These are phyloP conservation scores for Platismatia glauca DNA, from an alignment of 495 filamentous ascomycete genomes.

Conservation along the genomic window DNA sequence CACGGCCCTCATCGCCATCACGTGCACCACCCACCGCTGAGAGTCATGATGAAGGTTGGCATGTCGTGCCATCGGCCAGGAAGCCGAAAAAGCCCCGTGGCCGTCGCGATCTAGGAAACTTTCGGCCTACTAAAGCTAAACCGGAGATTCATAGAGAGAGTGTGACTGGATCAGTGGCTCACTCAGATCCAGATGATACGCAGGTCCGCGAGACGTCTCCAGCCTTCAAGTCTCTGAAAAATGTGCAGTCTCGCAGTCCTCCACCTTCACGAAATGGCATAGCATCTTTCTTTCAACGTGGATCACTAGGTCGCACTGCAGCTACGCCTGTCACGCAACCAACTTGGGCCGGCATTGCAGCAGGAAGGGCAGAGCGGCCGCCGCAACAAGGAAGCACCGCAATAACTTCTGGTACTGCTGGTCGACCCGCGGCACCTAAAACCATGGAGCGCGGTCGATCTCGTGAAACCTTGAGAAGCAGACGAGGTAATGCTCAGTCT, in stretches of 20 bases:
- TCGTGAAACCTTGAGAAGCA: constrained; percentile 30
- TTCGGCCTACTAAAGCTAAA: constrained; percentile 30
- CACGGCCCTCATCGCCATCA: constrained; percentile 21
- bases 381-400: constrained; percentile 28
- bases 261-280: constrained; percentile 20
- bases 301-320: constrained; percentile 1
- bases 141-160: constrained; percentile 29
- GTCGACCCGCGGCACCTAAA: constrained; percentile 17
- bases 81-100: constrained; percentile 23
- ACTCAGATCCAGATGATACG: constrained; percentile 8
- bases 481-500: constrained; percentile 26
- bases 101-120: constrained; percentile 29
- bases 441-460: constrained; percentile 31
- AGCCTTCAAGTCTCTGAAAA: constrained; percentile 34
- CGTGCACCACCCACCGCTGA: constrained; percentile 14
- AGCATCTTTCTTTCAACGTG: constrained; percentile 14
- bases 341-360: constrained; percentile 24
- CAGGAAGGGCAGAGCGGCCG: constrained; percentile 28
- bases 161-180: constrained; percentile 33
- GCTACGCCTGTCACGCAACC: constrained; percentile 7
- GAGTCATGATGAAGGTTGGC: constrained; percentile 32
- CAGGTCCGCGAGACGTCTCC: constrained; percentile 25
- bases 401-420: constrained; percentile 14
- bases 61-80: constrained; percentile 30
- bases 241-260: constrained; percentile 34